Evolutionary conservation across 2,329 filamentous ascomycete species (phyloP), one percentile per base, ranked within the genome.

Genomic region (Scopulariopsis brevicaulis): DNA sequence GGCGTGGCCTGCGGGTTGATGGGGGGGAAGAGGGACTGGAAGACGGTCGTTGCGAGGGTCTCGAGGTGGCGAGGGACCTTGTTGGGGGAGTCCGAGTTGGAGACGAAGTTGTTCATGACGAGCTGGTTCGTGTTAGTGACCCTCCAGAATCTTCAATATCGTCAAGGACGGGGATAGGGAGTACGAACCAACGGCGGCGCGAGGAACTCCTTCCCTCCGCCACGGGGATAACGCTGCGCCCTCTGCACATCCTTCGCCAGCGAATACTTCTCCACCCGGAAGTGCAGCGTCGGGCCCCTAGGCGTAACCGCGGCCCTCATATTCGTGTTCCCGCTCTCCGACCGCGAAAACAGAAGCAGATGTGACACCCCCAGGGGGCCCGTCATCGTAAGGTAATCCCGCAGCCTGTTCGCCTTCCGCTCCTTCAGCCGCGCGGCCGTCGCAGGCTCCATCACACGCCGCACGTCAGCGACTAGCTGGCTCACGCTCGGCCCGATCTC

Each of bases 41-140:
- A 99, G 66, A 96, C 85, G 53, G 91, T 95, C 2, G 92, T 97
- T 2, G 91, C 86, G 35, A 99, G 85, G 25, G 88, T 87, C 73
- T 99, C 94, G 67, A 99, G 88, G 65, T 96, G 92, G 68, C 90
- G 95, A 5, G 93, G 91, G n/a, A 96, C 85, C 61, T 87, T 84
- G 24, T 84, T 81, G 59, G 79, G 80, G 34, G 81, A 73, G 59
- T 84, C 81, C 52, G 79, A 67, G 34, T 32, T 24, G 22, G 37
- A 37, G 35, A 74, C 80, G 71, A 99, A 96, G 71, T 96, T 96
- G 75, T 99, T 99, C 94, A 99, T 97, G 63, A 99, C 94, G 52
- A 99, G 81, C 83, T 87, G 61, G 2, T 55, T 8, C 20, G 11
- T 22, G 46, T 50, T 50, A 50, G 46, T 32, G 8, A 24, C 11